Percentiles rank a stretch among this genome's conserved stretches.
phyloP scores from a whole-genome alignment of 768 basidiomycete species.

The Auricularia cornea region DNA sequence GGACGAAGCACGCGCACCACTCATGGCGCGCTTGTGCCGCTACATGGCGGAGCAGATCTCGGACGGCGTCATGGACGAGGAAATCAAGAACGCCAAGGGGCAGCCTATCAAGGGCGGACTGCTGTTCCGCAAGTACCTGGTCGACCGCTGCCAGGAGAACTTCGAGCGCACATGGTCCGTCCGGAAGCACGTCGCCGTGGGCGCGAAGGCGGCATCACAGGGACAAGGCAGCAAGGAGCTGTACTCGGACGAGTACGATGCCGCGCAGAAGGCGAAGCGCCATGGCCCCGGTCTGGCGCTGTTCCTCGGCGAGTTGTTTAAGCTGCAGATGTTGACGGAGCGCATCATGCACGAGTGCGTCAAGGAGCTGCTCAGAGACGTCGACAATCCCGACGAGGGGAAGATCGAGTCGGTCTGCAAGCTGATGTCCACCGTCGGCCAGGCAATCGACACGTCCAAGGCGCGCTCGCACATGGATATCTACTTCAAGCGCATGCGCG shows the following conservation, averaged over 20 bases:
- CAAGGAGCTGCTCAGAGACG: slow-evolving; percentile 88
- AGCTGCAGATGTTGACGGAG: slow-evolving; percentile 96
- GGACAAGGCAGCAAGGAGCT: slow-evolving; percentile 81
- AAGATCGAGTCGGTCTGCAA: slow-evolving; percentile 96
- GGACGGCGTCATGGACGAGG: slow-evolving; percentile 79
- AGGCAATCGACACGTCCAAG: slow-evolving; percentile 70
- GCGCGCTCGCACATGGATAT: slow-evolving; percentile 82
- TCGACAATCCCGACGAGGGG: slow-evolving; percentile 94
- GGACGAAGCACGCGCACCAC: slow-evolving; percentile 91
- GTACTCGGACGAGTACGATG: slow-evolving; percentile 94
- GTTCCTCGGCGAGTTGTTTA: slow-evolving; percentile 98
- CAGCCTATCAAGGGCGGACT: slow-evolving; percentile 89
- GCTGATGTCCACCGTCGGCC: slow-evolving; percentile 82
- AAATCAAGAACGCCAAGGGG: slow-evolving; percentile 71
- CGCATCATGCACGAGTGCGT: slow-evolving; percentile 99
- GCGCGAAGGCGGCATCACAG: slow-evolving; percentile 75
- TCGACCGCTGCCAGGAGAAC: slow-evolving; percentile 95
- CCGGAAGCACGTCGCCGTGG: slow-evolving; percentile 78
- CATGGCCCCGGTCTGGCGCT: slow-evolving; percentile 94
- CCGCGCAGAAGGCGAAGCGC: slow-evolving; percentile 93
- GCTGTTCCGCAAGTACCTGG: slow-evolving; percentile 92
- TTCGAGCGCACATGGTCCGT: slow-evolving; percentile 94
- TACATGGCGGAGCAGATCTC: slow-evolving; percentile 95
- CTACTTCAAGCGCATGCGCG: slow-evolving; percentile 87
- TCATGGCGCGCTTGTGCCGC: slow-evolving; percentile 92